phyloP scores from a whole-genome alignment of 768 basidiomycete genomes.

The Baorangia bicolor region DNA sequence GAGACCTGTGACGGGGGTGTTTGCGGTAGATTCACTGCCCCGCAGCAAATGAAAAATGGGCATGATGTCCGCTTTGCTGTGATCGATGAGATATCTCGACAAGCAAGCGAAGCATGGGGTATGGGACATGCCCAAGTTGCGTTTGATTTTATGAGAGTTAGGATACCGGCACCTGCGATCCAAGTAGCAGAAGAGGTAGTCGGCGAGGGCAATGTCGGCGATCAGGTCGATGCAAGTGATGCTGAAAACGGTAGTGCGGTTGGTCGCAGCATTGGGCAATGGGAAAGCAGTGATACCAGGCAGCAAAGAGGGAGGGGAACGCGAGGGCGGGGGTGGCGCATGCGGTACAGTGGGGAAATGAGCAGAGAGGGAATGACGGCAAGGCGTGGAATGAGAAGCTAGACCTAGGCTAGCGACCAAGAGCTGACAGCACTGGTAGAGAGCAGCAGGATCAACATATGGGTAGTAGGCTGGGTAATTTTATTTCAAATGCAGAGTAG shows the following conservation, averaged over 20 bases:
- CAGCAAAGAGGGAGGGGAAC: not conserved
- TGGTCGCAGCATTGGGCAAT: not conserved
- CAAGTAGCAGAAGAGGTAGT: not conserved
- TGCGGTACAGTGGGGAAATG: not conserved
- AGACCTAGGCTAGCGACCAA: not conserved
- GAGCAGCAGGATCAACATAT: not conserved
- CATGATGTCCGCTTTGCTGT: constrained; percentile 40
- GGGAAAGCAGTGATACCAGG: not conserved
- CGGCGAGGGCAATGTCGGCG: not conserved
- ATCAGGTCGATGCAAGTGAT: not conserved
- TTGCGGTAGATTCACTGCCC: constrained; percentile 50
- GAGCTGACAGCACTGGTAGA: not conserved
- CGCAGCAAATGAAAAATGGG: constrained; percentile 34
- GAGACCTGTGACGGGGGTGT: not conserved
- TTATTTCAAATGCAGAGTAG: not conserved
- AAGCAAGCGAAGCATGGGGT: constrained; percentile 62
- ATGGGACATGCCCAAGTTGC: constrained; percentile 49
- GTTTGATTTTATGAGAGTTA: constrained; percentile 54
- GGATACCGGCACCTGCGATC: constrained; percentile 30
- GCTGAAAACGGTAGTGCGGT: not conserved
- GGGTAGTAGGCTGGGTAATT: not conserved
- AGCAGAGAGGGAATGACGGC: not conserved
- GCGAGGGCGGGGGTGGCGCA: not conserved
- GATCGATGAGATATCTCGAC: constrained; percentile 58
- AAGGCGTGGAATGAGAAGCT: not conserved